Percentiles rank a stretch among this genome's conserved stretches.
Conservation (phyloP, 768 basidiomycete species). For the Daedaleopsis nitida region DNA sequence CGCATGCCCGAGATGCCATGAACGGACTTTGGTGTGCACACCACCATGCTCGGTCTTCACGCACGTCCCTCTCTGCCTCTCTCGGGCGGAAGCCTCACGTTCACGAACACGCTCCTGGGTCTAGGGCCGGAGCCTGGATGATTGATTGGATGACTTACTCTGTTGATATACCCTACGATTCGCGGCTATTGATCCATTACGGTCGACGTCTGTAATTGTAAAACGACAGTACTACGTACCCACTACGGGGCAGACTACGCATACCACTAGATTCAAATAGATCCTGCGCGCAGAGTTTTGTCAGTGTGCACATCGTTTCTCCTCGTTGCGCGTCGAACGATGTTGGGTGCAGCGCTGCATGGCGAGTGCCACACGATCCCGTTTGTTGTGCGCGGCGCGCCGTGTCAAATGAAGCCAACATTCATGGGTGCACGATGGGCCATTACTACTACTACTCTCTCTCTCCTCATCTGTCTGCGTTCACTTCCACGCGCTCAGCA, state of each 20-base stretch:
- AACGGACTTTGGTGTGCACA: neutral
- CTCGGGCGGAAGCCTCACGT: too few species aligned
- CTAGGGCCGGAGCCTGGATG: neutral
- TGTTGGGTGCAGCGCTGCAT: neutral
- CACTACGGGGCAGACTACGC: neutral
- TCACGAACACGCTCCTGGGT: neutral
- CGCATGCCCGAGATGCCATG: constrained; percentile 35
- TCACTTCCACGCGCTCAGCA: neutral
- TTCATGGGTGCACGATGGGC: too few species aligned
- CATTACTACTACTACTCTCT: too few species aligned
- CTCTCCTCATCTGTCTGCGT: neutral
- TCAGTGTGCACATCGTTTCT: neutral
- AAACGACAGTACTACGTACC: neutral
- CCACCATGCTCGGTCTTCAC: neutral
- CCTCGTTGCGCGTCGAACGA: neutral
- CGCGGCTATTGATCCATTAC: neutral
- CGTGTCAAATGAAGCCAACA: neutral
- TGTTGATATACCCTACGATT: constrained; percentile 22
- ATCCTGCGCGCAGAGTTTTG: neutral
- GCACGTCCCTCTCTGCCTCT: neutral
- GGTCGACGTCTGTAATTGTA: neutral
- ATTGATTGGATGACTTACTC: constrained; percentile 4
- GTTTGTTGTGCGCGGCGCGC: neutral
- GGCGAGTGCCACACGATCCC: neutral
- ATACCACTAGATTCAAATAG: neutral